phyloP scores from a whole-genome alignment of 768 basidiomycete genomes.

The Kwoniella dendrophila region DNA sequence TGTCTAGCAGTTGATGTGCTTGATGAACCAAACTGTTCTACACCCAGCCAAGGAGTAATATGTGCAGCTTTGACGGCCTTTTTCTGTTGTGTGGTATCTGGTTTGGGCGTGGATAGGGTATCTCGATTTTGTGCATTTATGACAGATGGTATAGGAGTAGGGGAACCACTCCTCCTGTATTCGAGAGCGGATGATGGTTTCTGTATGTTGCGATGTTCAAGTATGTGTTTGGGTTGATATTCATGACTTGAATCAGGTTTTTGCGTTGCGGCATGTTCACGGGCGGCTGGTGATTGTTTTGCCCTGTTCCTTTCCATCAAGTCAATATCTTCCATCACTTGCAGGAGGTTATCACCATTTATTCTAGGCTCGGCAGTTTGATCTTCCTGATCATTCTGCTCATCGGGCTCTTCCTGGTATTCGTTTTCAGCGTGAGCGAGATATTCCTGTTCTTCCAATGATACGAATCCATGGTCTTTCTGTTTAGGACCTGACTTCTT shows the following conservation, averaged over 20 bases:
- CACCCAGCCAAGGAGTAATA: slow-evolving; percentile 18
- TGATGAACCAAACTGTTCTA: background rate
- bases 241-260: too few species aligned
- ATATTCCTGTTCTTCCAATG: slow-evolving; percentile 1
- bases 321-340: too few species aligned
- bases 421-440: background rate
- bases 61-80: slow-evolving; percentile 6
- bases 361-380: background rate
- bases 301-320: too few species aligned
- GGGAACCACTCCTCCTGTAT: too few species aligned
- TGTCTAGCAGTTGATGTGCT: background rate
- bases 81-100: background rate
- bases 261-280: too few species aligned
- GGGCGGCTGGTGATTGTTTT: too few species aligned
- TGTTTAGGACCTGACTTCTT: background rate
- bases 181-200: too few species aligned
- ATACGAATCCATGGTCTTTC: background rate
- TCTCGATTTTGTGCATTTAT: too few species aligned
- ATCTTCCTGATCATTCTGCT: background rate
- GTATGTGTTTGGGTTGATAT: too few species aligned
- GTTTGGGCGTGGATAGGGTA: background rate
- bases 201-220: too few species aligned
- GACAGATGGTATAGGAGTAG: too few species aligned
- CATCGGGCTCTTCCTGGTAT: background rate
- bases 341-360: too few species aligned